Evolutionary conservation across 2,329 filamentous ascomycete species (phyloP), one percentile per base, ranked within the genome.

Genomic region (Pseudocercospora fijiensis): DNA sequence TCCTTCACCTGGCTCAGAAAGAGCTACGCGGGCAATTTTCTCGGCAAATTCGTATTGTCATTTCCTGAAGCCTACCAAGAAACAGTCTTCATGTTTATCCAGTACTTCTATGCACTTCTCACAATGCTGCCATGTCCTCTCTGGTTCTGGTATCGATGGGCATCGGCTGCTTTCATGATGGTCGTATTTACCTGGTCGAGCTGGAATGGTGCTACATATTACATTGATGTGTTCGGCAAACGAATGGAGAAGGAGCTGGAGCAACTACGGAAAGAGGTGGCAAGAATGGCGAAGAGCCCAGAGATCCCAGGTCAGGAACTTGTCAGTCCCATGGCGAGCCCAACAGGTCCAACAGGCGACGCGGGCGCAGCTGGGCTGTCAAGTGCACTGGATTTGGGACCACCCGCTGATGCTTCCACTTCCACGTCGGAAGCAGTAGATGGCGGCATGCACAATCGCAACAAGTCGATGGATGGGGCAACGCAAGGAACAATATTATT

Each of bases 171-270:
- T 0, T 99, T 97, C 78, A 82, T 99, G 52, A 82, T 89, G 60
- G 79, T 86, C 2, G 88, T 99, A n/a, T 98, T 99, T 74, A 83
- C 87, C 49, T 97, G 93, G 92, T 96, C 91, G 71, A 90, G 97
- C 61, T 96, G 97, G 81, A 99, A 99, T 71, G 95, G 95, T 30
- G 92, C 95, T 18, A 98, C 93, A 0, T 99, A 90, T 78, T 99
- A 99, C 78, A 98, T 99, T 73, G 95, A 99, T 72, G 91, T 98
- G 1, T 99, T 98, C 76, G 95, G 96, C 60, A 96, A 91, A 72
- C 87, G 93, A 2, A 98, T 99, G 82, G 92, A 99, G 81, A 96
- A 94, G 75, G 95, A 99, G 77, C 83, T 99, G 11, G 93, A 99
- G 75, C 85, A 89, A 58, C 85, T 99, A 79, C 93, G 90, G 78